Conservation (phyloP, 1,284 basidiomycete species). For the Leccinum griseonigrum region DNA sequence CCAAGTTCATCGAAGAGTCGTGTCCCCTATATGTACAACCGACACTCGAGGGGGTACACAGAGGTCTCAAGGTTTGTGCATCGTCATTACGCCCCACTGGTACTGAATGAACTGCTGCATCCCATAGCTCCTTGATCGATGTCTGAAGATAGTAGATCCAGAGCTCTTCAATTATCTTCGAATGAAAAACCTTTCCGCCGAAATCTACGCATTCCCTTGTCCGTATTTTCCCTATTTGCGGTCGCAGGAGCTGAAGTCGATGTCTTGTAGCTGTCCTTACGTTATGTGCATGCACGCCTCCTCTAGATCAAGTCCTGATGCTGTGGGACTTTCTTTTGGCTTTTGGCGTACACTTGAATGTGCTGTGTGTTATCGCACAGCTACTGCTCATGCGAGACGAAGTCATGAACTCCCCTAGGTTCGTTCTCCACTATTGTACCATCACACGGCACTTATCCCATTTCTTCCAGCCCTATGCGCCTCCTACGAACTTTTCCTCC, state of each 20-base stretch:
- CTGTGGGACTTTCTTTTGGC: constrained; percentile 98
- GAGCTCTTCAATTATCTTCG: constrained; percentile 81
- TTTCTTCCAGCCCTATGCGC: constrained; percentile 79
- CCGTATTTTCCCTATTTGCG: constrained; percentile 31
- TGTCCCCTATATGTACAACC: constrained; percentile 97
- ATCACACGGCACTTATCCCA: constrained; percentile 10
- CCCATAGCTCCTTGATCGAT: constrained; percentile 83
- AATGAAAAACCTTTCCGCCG: constrained; percentile 93
- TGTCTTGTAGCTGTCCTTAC: constrained; percentile 80
- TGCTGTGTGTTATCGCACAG: constrained; percentile 95
- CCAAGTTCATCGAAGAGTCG: constrained; percentile 89
- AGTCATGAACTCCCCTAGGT: constrained; percentile 85
- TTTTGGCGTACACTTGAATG: constrained; percentile 94
- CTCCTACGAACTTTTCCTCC: constrained; percentile 93
- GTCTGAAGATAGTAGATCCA: constrained; percentile 86
- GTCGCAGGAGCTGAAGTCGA: constrained; percentile 1
- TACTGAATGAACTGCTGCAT: neutral
- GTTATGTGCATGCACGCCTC: constrained; percentile 94
- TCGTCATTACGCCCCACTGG: neutral
- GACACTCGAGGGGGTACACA: constrained; percentile 91
- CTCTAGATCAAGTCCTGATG: constrained; percentile 88
- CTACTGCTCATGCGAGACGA: constrained; percentile 86
- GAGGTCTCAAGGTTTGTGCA: constrained; percentile 78
- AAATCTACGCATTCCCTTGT: constrained; percentile 98
- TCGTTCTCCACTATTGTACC: constrained; percentile 22